Conservation (phyloP, 2,329 filamentous ascomycete species). For the Dendryphion nanum region DNA sequence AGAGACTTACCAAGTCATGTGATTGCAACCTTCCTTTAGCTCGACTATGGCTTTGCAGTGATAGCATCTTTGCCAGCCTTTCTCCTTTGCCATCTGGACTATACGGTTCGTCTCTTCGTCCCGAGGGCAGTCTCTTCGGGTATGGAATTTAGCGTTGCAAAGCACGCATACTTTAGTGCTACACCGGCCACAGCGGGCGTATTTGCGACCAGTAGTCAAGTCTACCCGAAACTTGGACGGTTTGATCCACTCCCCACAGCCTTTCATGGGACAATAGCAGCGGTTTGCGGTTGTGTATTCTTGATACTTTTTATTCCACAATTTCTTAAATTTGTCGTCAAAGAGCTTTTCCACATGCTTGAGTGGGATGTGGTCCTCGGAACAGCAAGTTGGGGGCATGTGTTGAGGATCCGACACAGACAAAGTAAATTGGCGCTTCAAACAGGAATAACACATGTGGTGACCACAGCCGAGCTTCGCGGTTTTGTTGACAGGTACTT, state of each 20-base stretch:
- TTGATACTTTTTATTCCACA: slow-evolving; percentile 77
- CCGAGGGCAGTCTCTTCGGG: slow-evolving; percentile 64
- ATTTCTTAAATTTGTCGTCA: slow-evolving; percentile 68
- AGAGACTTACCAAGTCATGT: slow-evolving; percentile 78
- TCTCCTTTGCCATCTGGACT: slow-evolving; percentile 63
- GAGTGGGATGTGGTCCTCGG: slow-evolving; percentile 67
- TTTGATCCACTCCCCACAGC: slow-evolving; percentile 78
- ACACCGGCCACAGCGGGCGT: slow-evolving; percentile 70
- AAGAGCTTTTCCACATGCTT: slow-evolving; percentile 76
- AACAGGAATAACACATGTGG: slow-evolving; percentile 75
- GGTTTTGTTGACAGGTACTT: slow-evolving; percentile 61
- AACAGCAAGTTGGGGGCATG: slow-evolving; percentile 86
- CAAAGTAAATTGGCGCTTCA: slow-evolving; percentile 71
- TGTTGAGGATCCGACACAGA: slow-evolving; percentile 74
- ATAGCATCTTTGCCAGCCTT: slow-evolving; percentile 75
- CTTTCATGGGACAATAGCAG: slow-evolving; percentile 71
- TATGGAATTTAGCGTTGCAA: slow-evolving; percentile 75
- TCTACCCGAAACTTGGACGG: slow-evolving; percentile 65
- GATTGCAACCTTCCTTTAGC: slow-evolving; percentile 79
- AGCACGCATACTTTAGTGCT: slow-evolving; percentile 69
- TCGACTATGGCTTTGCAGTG: slow-evolving; percentile 74
- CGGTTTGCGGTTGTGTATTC: slow-evolving; percentile 74
- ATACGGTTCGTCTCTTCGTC: slow-evolving; percentile 65
- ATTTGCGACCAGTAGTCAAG: slow-evolving; percentile 53
- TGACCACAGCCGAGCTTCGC: slow-evolving; percentile 76